Evolutionary conservation across 2,329 filamentous ascomycete genomes (phyloP).

Genomic region (Lachnellula cervina): DNA sequence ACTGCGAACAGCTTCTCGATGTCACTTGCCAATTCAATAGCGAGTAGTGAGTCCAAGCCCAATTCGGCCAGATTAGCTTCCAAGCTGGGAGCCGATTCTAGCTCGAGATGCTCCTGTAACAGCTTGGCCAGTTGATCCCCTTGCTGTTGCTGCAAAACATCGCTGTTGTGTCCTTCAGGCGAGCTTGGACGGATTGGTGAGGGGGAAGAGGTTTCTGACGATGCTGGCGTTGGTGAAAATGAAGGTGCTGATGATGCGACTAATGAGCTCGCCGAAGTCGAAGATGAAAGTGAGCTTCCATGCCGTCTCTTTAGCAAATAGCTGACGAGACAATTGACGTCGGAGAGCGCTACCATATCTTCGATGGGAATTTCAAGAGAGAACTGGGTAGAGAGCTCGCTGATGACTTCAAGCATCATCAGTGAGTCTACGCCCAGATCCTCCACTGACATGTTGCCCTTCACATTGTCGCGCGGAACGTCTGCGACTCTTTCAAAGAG

Average conservation of each 20-base stretch:
- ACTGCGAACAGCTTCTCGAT: conserved; percentile 14
- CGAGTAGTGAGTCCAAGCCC: conserved; percentile 36
- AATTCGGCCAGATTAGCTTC: conserved; percentile 29
- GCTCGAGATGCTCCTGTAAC: neutral
- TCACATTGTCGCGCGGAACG: neutral
- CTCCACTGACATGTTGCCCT: neutral
- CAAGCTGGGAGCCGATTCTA: conserved; percentile 11
- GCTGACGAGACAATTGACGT: neutral
- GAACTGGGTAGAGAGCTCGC: neutral
- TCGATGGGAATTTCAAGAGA: neutral
- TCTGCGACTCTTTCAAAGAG: neutral
- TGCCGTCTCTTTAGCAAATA: neutral
- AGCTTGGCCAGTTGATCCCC: neutral
- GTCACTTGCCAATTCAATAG: conserved; percentile 32
- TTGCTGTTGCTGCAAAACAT: neutral
- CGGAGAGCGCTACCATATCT: neutral
- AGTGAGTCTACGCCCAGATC: neutral
- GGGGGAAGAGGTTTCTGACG: neutral
- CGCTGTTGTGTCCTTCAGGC: neutral
- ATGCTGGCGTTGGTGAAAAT: neutral
- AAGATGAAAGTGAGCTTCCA: neutral
- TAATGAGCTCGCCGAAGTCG: neutral
- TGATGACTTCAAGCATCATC: neutral
- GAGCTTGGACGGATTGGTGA: neutral
- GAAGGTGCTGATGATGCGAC: neutral